These are phyloP conservation scores for Microbotryum lychnidis-dioicae DNA, from an alignment of 1,284 basidiomycete species.

Conservation along the genomic window DNA sequence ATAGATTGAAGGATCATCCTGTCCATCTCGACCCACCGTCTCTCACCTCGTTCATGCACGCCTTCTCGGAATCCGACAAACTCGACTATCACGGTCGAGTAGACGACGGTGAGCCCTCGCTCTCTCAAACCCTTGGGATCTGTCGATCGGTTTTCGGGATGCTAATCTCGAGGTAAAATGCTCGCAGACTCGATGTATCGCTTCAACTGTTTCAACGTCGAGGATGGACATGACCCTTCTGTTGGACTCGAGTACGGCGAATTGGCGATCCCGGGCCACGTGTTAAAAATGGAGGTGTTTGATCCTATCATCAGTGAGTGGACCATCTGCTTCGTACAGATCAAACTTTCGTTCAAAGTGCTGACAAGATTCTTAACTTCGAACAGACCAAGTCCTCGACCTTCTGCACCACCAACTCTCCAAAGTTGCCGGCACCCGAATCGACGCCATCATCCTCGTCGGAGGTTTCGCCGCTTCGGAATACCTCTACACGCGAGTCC, in stretches of 20 bases:
- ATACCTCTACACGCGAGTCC: slow-evolving; percentile 62
- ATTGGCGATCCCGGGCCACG: slow-evolving; percentile 63
- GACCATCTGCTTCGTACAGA: not conserved
- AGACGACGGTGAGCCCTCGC: slow-evolving; percentile 56
- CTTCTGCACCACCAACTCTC: slow-evolving; percentile 62
- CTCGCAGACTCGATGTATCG: slow-evolving; percentile 62
- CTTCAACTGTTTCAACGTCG: slow-evolving; percentile 45
- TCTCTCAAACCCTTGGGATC: not conserved
- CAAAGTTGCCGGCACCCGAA: slow-evolving; percentile 52
- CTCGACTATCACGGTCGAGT: slow-evolving; percentile 56
- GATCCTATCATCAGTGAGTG: slow-evolving; percentile 57
- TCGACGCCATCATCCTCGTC: slow-evolving; percentile 69
- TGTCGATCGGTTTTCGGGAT: not conserved
- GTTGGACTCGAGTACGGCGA: slow-evolving; percentile 70
- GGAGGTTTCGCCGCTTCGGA: slow-evolving; percentile 75
- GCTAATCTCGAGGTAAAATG: not conserved
- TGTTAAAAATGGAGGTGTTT: slow-evolving; percentile 65
- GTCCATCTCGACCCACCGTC: slow-evolving; percentile 66
- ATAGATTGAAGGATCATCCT: slow-evolving; percentile 57
- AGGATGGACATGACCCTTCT: slow-evolving; percentile 52
- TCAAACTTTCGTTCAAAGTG: too few relatives aligned
- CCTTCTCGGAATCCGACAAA: slow-evolving; percentile 61
- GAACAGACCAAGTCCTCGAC: slow-evolving; percentile 52
- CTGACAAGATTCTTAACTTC: not conserved
- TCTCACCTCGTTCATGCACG: slow-evolving; percentile 70